Base-by-base conservation (phyloP, 495 filamentous ascomycete genomes). In the Jackrogersella multiformis region DNA sequence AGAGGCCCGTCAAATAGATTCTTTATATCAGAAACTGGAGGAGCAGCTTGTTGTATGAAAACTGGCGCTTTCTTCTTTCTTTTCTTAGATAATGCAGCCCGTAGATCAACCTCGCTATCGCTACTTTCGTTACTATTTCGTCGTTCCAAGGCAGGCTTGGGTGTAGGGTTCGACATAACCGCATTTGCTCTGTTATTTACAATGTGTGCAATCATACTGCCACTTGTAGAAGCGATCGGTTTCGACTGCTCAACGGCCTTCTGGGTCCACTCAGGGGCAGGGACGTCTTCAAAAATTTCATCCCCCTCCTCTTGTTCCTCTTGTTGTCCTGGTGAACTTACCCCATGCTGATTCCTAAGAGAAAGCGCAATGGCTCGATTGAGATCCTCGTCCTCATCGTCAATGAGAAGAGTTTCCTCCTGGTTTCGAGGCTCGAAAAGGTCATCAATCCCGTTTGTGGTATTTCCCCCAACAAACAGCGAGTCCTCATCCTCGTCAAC, bases 291-390 rank as follows among this genome's bases (percentile, higher is more conserved):
- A 36, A 85, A 79, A 10, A 76, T 75, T 30, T 79, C 78, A 8
- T 80, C 75, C n/a, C 76, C 76, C 5, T 80, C 78, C 20, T 82
- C 74, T 32, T 78, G 72, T 30, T 77, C 75, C 6, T 76, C 73
- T 10, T 76, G 69, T 0, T 68, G 52, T n/a, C 57, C 67, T 7
- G 55, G 46, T 35, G 58, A 60, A 26, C 44, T 62, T 2, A 73
- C 55, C 7, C 77, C 72, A 36, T 81, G 77, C 20, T 85, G 78
- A 28, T 76, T 80, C 54, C 80, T 78, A 2, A 97, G 77, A 10
- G 94, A 98, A 78, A 97, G 82, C 0, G 88, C 89, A 76, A 97
- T 96, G 8, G 94, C 94, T 68, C 84, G 84, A 52, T 86, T 86
- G 0, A 97, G 84, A 56, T 94, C 91, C 60, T 92, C 87, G 28